phyloP scores from a whole-genome alignment of 257 asterid species.

The Schizonepeta tenuifolia region DNA sequence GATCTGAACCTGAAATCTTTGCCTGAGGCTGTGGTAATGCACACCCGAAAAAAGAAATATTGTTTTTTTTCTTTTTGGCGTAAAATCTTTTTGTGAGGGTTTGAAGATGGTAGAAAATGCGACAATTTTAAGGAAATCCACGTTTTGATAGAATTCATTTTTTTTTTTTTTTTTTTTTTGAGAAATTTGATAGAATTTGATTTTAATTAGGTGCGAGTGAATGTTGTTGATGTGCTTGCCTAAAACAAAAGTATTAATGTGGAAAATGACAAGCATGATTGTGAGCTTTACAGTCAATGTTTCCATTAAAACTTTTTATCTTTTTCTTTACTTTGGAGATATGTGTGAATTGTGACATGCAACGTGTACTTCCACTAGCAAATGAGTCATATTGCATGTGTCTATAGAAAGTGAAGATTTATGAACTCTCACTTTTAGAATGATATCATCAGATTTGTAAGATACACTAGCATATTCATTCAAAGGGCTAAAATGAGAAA shows the following conservation, averaged over 20 bases:
- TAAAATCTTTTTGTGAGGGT: neutral
- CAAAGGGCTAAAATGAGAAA: neutral
- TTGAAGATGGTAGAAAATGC: neutral
- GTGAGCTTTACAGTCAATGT: constrained; percentile 21
- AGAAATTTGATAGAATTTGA: neutral
- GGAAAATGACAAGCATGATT: constrained; percentile 19
- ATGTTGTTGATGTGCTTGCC: neutral
- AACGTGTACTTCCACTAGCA: constrained; percentile 12
- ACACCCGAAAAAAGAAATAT: too few species aligned
- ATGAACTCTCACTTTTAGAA: neutral
- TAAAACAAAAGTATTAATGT: constrained; percentile 15
- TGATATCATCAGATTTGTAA: neutral
- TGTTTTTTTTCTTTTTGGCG: too few species aligned
- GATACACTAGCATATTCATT: neutral
- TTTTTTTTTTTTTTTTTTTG: too few species aligned
- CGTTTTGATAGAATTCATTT: neutral
- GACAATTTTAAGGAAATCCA: neutral
- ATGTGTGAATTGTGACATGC: neutral
- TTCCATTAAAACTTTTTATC: constrained; percentile 4
- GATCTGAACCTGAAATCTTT: too few species aligned
- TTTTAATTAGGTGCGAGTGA: neutral
- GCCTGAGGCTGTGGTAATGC: too few species aligned
- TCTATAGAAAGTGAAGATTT: neutral
- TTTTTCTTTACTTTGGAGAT: constrained; percentile 11
- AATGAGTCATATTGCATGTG: constrained; percentile 6